phyloP scores from a whole-genome alignment of 192 early-diverging fungal species.

The Linnemannia zychae region DNA sequence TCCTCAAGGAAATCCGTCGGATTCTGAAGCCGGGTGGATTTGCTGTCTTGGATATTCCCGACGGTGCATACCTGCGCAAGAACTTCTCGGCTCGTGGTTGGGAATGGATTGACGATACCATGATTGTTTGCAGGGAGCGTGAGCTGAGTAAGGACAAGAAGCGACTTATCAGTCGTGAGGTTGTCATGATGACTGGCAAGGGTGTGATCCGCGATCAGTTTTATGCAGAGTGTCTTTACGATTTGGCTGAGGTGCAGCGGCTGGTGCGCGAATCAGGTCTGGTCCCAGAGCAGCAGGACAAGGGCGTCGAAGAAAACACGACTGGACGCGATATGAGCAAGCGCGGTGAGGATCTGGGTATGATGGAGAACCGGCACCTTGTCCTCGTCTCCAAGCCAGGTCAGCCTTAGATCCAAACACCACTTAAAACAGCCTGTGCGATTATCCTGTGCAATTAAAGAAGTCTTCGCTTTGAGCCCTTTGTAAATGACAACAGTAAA shows the following conservation, averaged over 20 bases:
- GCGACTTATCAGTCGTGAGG: slow-evolving; percentile 68
- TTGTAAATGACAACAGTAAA: background rate
- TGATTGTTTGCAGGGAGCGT: slow-evolving; percentile 75
- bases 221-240: slow-evolving; percentile 73
- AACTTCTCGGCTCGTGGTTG: slow-evolving; percentile 69
- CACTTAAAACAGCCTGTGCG: background rate
- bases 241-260: slow-evolving; percentile 55
- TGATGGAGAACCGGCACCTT: slow-evolving; percentile 71
- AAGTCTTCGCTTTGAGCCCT: background rate
- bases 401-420: background rate
- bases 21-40: slow-evolving; percentile 67
- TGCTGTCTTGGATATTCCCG: slow-evolving; percentile 71
- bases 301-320: background rate
- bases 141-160: slow-evolving; percentile 65
- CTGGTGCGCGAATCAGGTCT: slow-evolving; percentile 42
- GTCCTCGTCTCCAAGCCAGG: slow-evolving; percentile 25
- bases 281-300: slow-evolving; percentile 4
- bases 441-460: background rate
- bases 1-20: slow-evolving; percentile 65
- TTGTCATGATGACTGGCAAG: slow-evolving; percentile 61
- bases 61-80: slow-evolving; percentile 69
- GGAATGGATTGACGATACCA: slow-evolving; percentile 77
- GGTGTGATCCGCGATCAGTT: slow-evolving; percentile 78
- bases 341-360: slow-evolving; percentile 73
- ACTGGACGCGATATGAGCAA: slow-evolving; percentile 67